A percentile compares a stretch with the other conserved stretches of the same genome.
Evolutionary conservation across 2,329 filamentous ascomycete genomes (phyloP).

Genomic region (Scortechinia acanthostroma): DNA sequence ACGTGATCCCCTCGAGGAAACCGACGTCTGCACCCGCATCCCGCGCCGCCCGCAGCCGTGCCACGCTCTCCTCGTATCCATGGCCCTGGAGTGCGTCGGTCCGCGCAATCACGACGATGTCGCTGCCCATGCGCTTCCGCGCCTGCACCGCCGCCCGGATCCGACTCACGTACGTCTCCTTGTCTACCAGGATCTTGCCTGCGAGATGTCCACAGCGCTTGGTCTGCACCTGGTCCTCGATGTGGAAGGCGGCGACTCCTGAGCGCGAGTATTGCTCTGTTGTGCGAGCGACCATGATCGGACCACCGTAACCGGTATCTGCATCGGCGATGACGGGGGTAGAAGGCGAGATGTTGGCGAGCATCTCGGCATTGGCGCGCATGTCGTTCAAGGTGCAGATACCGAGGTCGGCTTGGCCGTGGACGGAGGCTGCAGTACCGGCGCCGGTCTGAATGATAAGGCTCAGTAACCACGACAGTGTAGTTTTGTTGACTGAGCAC

Average conservation of each 20-base stretch:
- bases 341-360: slow-evolving; percentile 36
- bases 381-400: slow-evolving; percentile 41
- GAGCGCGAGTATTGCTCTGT: slow-evolving; percentile 28
- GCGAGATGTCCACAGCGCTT: slow-evolving; percentile 29
- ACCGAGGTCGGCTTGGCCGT: slow-evolving; percentile 38
- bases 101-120: slow-evolving; percentile 51
- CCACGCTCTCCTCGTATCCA: slow-evolving; percentile 41
- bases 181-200: slow-evolving; percentile 22
- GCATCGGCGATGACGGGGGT: slow-evolving; percentile 42
- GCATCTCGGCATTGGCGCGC: slow-evolving; percentile 42
- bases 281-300: slow-evolving; percentile 24
- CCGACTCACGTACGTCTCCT: slow-evolving; percentile 14
- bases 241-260: slow-evolving; percentile 18
- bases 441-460: slow-evolving; percentile 32
- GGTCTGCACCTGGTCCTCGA: slow-evolving; percentile 23
- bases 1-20: slow-evolving; percentile 42
- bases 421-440: slow-evolving; percentile 35
- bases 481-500: too few species aligned
- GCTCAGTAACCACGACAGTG: too few species aligned
- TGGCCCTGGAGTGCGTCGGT: slow-evolving; percentile 43
- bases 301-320: slow-evolving; percentile 43
- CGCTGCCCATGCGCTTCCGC: slow-evolving; percentile 26
- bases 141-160: slow-evolving; percentile 20
- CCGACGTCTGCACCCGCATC: slow-evolving; percentile 41
- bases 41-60: slow-evolving; percentile 32